Evolutionary conservation across 2,329 filamentous ascomycete species (phyloP).

Genomic region (Phialophora expanda): DNA sequence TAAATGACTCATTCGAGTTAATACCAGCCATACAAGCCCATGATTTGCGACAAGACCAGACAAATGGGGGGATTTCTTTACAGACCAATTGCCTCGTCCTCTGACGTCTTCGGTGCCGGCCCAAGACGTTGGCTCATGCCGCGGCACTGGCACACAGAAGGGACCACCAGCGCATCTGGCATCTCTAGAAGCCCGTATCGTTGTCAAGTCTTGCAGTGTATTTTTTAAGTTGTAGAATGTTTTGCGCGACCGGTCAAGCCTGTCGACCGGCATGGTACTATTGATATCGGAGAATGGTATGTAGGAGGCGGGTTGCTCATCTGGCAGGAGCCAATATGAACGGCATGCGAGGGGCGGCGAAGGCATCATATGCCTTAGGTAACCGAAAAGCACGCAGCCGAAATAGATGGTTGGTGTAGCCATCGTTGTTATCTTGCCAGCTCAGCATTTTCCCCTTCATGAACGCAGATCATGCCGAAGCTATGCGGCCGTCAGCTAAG

Average conservation of each 20-base stretch:
- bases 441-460: slow-evolving; percentile 6
- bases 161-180: not conserved
- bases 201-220: not conserved
- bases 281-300: not conserved
- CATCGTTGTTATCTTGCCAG: slow-evolving; percentile 5
- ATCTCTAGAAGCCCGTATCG: not conserved
- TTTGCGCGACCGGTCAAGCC: not conserved
- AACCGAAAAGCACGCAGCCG: not conserved
- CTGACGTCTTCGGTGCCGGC: not conserved
- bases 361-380: not conserved
- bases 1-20: not conserved
- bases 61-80: not conserved
- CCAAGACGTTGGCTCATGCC: not conserved
- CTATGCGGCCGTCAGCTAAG: not conserved
- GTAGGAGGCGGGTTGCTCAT: not conserved
- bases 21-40: not conserved
- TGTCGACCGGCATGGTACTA: not conserved
- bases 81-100: not conserved
- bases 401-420: not conserved
- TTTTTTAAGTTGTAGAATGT: not conserved
- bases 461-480: slow-evolving; percentile 9
- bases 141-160: not conserved
- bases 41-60: not conserved
- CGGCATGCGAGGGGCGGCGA: not conserved
- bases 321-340: not conserved